Base-by-base conservation (phyloP, 2,329 filamentous ascomycete genomes). In the Colletotrichum sp. region DNA sequence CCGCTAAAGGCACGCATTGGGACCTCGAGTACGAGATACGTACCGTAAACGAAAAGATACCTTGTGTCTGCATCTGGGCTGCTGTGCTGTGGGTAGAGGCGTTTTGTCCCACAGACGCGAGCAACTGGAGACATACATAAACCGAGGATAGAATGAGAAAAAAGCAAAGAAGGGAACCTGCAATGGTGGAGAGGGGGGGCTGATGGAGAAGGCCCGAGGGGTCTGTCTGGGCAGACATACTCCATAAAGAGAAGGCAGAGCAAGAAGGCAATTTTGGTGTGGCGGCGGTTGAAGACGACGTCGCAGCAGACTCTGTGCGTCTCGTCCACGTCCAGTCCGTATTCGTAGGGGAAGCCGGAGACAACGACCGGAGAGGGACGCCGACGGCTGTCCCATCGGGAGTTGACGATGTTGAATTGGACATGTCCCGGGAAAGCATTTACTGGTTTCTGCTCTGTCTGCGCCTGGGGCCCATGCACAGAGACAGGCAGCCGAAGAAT, bases 401-500 rank as follows among this genome's bases (percentile, higher is more conserved):
- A 43, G 16, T n/a, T 43, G 38, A 10, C 38, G 38, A 43, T 43
- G 38, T 43, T 43, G 38, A 43, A 43, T n/a, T 43, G 38, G 38
- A 43, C 38, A 10, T 43, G 38, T 43, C 18, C 38, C 38, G 38
- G 38, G 18, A 43, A 18, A 43, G 38, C 38, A 43, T n/a, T 43
- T 12, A 43, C 38, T 43, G 18, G 38, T 16, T 66, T 28, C 43
- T 55, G 28, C 68, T 64, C 34, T 34, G 15, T 64, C 38, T 43
- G 38, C 38, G 38, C 38, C 38, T 43, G 38, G 38, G 38, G 38
- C 38, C 38, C 38, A n/a, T 43, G 38, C 38, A 66, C 36, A 48
- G 9, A 66, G 48, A 70, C 43, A 73, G 34, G 36, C 67, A 73
- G 56, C 73, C 73, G 73, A 68, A 65, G 16, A 21, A 32, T 58